These are phyloP conservation scores for Aspergillus panamensis DNA, from an alignment of 495 filamentous ascomycete species.

Conservation along the genomic window DNA sequence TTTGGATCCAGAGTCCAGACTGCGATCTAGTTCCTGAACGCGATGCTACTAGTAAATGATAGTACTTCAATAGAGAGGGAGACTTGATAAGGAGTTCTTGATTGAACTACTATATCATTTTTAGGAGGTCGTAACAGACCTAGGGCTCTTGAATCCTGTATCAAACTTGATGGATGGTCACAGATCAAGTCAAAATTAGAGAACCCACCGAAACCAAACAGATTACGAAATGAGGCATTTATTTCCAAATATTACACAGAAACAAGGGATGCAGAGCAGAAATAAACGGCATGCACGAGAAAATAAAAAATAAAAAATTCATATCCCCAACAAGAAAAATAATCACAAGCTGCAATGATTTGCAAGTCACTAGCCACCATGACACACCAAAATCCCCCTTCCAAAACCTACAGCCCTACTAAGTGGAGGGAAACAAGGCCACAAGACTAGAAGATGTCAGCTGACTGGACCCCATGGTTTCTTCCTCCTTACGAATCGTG, in stretches of 20 bases:
- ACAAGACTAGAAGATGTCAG: constrained; percentile 18
- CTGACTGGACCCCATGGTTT: constrained; percentile 18
- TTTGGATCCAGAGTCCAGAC: too few species aligned
- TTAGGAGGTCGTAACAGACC: too few species aligned
- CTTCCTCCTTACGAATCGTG: constrained; percentile 13
- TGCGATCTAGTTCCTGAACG: background rate
- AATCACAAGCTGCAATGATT: constrained; percentile 21
- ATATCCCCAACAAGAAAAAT: constrained; percentile 1
- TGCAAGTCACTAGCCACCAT: constrained; percentile 28
- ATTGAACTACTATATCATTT: too few species aligned
- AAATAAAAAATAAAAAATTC: background rate
- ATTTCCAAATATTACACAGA: constrained; percentile 22
- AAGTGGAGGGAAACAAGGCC: constrained; percentile 20
- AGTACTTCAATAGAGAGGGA: background rate
- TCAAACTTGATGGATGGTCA: background rate
- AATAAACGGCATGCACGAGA: constrained; percentile 3
- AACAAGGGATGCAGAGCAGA: constrained; percentile 18
- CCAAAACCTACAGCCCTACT: constrained; percentile 22
- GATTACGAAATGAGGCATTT: constrained; percentile 24
- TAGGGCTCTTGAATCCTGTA: background rate
- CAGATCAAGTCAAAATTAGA: background rate
- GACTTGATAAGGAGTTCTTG: too few species aligned
- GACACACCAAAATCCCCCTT: constrained; percentile 25
- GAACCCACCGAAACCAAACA: constrained; percentile 5
- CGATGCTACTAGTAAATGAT: background rate